phyloP scores from a whole-genome alignment of 2,329 filamentous ascomycete genomes.

The Furcasterigmium sp. region DNA sequence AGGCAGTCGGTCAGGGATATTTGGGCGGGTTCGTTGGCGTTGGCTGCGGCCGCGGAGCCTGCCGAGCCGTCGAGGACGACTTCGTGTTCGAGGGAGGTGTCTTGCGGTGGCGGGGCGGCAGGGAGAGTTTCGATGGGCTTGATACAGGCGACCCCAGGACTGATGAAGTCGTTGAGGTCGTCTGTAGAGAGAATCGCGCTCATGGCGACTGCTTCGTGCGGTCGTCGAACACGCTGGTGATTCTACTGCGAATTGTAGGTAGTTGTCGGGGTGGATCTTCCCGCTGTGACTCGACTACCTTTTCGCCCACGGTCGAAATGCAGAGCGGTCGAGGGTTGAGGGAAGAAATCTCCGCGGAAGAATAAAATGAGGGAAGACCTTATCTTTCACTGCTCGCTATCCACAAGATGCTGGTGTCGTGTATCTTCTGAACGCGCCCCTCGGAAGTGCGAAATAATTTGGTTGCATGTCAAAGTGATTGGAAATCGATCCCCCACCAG shows the following conservation, averaged over 20 bases:
- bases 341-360: no score
- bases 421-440: no score
- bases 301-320: no score
- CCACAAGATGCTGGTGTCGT: no score
- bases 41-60: slow-evolving; percentile 37
- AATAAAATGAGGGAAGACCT: no score
- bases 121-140: slow-evolving; percentile 95
- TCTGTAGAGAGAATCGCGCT: slow-evolving; percentile 95
- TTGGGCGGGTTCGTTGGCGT: slow-evolving; percentile 67
- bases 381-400: no score
- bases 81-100: slow-evolving; percentile 58
- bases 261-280: slow-evolving; percentile 1
- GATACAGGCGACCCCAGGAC: slow-evolving; percentile 94
- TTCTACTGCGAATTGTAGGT: background rate
- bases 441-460: slow-evolving; percentile 12
- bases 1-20: slow-evolving; percentile 97
- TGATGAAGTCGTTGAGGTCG: slow-evolving; percentile 98
- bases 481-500: slow-evolving; percentile 13
- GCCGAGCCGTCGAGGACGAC: slow-evolving; percentile 88
- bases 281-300: no score
- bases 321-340: no score
- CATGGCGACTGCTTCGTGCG: slow-evolving; percentile 50
- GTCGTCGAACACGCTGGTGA: background rate
- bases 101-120: slow-evolving; percentile 37
- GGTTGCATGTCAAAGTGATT: slow-evolving; percentile 5